Evolutionary conservation across 495 filamentous ascomycete genomes (phyloP).

Genomic region (Xylaria scruposa): DNA sequence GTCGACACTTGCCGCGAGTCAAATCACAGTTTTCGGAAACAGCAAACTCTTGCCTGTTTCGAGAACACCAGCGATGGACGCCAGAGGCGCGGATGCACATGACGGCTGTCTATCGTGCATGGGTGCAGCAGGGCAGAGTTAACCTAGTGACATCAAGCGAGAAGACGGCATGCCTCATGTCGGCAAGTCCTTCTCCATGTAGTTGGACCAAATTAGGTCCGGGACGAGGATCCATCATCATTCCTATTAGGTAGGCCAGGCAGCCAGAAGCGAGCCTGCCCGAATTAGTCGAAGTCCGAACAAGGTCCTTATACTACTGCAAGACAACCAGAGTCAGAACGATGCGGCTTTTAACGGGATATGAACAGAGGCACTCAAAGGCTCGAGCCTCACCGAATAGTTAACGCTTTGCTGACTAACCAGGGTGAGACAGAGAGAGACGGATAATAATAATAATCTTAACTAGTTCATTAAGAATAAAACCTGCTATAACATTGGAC

Average conservation of each 20-base stretch:
- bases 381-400: conserved; percentile 8
- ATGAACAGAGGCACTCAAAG: conserved; percentile 6
- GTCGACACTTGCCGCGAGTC: conserved; percentile 3
- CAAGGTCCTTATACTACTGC: conserved; percentile 8
- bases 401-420: conserved; percentile 9
- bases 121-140: not conserved
- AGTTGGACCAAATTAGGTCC: not conserved
- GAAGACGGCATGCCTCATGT: not conserved
- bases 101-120: not conserved
- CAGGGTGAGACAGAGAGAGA: not conserved
- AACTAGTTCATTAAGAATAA: not conserved
- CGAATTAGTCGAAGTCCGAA: not conserved
- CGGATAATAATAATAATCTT: not conserved
- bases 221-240: conserved; percentile 1
- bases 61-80: not conserved
- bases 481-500: not conserved
- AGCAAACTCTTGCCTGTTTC: not conserved
- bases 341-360: conserved; percentile 14
- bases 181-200: conserved; percentile 4
- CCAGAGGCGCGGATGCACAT: not conserved
- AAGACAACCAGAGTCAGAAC: conserved; percentile 7
- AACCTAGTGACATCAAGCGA: not conserved
- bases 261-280: not conserved
- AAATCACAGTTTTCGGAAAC: not conserved
- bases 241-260: not conserved